These are phyloP conservation scores for Conticribra weissflogii DNA, from an alignment of 108 stramenopile genomes.

Conservation along the genomic window DNA sequence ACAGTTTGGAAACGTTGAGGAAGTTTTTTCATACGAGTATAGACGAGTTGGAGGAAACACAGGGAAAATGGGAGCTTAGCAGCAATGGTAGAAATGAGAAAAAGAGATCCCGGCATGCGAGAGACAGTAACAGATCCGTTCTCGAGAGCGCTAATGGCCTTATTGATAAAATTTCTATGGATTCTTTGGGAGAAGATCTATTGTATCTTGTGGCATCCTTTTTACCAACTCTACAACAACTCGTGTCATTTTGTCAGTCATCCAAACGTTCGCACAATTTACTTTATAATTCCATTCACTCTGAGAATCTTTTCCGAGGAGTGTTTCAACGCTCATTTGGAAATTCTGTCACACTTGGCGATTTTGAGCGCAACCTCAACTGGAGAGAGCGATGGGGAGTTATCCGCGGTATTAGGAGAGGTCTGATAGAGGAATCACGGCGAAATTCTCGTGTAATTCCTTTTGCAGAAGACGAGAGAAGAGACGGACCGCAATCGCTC, in stretches of 20 bases:
- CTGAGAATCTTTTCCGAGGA: conserved; percentile 32
- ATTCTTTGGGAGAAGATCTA: conserved; percentile 30
- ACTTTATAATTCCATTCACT: conserved; percentile 12
- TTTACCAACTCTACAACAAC: conserved; percentile 8
- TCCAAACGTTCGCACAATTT: conserved; percentile 24
- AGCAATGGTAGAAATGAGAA: not conserved
- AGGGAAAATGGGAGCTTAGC: conserved; percentile 1
- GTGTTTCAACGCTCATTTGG: conserved; percentile 31
- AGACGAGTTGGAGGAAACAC: conserved; percentile 28
- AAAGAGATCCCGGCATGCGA: not conserved
- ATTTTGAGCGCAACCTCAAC: conserved; percentile 28
- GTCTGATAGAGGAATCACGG: conserved; percentile 7
- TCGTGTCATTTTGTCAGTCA: conserved; percentile 33
- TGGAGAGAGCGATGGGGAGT: conserved; percentile 40
- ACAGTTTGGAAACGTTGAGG: conserved; percentile 25
- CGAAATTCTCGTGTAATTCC: no score
- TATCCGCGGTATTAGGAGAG: conserved; percentile 21
- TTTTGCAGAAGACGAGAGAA: not conserved
- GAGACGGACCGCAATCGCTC: not conserved
- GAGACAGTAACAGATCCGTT: not conserved
- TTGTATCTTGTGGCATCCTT: conserved; percentile 35
- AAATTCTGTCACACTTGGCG: conserved; percentile 6
- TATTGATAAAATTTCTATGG: conserved; percentile 24
- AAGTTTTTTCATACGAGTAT: conserved; percentile 9
- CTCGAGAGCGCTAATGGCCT: no score